Evolutionary conservation across 345 rosid species (phyloP).

Genomic region (Ailanthus altissimus): DNA sequence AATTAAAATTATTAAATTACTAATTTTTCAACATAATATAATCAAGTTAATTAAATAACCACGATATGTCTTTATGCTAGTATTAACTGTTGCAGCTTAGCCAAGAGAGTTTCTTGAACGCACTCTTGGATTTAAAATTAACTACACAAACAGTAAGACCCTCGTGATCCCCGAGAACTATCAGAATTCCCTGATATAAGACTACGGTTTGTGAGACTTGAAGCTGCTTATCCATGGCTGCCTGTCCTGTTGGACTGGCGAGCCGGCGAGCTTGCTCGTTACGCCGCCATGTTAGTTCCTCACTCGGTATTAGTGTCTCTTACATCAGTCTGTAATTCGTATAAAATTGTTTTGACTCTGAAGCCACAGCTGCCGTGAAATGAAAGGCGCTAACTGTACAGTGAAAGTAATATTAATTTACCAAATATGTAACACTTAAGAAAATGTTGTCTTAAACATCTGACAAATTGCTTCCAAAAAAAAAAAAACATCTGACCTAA

Average conservation of each 20-base stretch:
- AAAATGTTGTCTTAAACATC: too few species aligned
- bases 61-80: neutral
- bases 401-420: too few species aligned
- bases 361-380: too few species aligned
- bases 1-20: too few species aligned
- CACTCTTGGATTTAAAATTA: constrained; percentile 70
- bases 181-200: constrained; percentile 84
- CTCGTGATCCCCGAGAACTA: constrained; percentile 62
- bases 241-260: constrained; percentile 86
- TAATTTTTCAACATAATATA: too few species aligned
- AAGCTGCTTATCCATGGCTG: constrained; percentile 79
- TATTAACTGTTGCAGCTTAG: constrained; percentile 33
- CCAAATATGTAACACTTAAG: too few species aligned
- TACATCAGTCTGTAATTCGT: too few species aligned
- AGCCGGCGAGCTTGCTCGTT: constrained; percentile 91
- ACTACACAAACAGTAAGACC: constrained; percentile 72
- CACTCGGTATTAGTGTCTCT: too few species aligned
- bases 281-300: constrained; percentile 81
- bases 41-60: neutral
- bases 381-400: too few species aligned
- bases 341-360: too few species aligned
- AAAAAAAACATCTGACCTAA: too few species aligned
- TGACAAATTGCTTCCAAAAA: too few species aligned
- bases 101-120: constrained; percentile 62
- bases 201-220: constrained; percentile 88